Percentiles rank a stretch among this genome's conserved stretches.
Conservation (phyloP, 2,329 filamentous ascomycete species). For the Thyridium curvatum region DNA sequence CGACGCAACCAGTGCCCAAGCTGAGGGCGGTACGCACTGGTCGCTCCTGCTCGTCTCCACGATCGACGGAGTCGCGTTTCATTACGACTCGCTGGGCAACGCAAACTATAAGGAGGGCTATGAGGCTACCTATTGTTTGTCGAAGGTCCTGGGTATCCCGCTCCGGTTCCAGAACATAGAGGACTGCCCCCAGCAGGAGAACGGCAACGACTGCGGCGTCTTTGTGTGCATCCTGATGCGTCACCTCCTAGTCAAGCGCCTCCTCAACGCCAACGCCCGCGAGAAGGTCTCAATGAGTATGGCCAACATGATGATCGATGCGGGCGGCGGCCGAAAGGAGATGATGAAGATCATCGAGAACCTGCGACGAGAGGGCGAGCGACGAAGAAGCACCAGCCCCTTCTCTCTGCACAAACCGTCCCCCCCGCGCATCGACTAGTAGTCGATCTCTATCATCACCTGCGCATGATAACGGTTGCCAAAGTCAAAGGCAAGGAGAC, state of each 20-base stretch:
- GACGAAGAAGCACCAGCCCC: slow-evolving; percentile 46
- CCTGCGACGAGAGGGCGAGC: slow-evolving; percentile 80
- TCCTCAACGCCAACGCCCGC: slow-evolving; percentile 71
- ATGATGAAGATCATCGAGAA: slow-evolving; percentile 87
- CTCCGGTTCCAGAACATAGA: slow-evolving; percentile 74
- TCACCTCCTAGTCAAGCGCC: slow-evolving; percentile 77
- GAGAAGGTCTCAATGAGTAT: slow-evolving; percentile 95
- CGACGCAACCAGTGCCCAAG: slow-evolving; percentile 53
- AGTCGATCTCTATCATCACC: neutral
- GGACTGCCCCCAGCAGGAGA: slow-evolving; percentile 86
- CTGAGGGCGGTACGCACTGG: slow-evolving; percentile 95
- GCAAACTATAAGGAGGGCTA: slow-evolving; percentile 71
- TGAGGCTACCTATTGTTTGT: slow-evolving; percentile 62
- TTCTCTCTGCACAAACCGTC: slow-evolving; percentile 21
- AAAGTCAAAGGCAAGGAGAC: too few species aligned
- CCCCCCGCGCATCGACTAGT: slow-evolving; percentile 37
- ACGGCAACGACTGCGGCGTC: slow-evolving; percentile 88
- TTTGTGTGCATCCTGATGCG: slow-evolving; percentile 96
- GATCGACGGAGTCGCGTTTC: slow-evolving; percentile 86
- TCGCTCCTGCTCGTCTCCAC: slow-evolving; percentile 84
- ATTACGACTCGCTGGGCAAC: slow-evolving; percentile 83
- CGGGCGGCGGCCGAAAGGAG: slow-evolving; percentile 73
- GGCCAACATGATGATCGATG: slow-evolving; percentile 77
- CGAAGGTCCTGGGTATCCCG: slow-evolving; percentile 57
- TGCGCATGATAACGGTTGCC: too few species aligned